Evolutionary conservation across 345 rosid species (phyloP), one percentile per base, ranked within the genome.

Genomic region (Populus nigra): DNA sequence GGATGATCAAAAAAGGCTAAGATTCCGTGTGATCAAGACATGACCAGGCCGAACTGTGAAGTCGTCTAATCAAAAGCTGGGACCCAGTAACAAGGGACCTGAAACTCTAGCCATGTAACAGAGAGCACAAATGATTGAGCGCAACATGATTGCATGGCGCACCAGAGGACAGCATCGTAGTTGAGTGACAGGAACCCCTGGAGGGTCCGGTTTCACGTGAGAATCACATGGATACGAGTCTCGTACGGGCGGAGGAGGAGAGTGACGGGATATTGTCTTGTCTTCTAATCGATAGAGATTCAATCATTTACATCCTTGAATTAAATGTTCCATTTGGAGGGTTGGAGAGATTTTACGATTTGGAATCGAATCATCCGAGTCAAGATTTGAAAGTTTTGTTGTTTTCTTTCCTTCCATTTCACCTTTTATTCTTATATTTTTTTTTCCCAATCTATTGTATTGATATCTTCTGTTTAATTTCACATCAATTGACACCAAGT

Each of bases 181-280:
- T 45, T 65, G 27, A 25, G 47, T 35, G 61, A n/a, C 3, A 5
- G 53, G 18, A 17, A 79, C 39, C 2, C 2, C 3, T 4, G 16
- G 57, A 25, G 79, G 83, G 76, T 29, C 72, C 84, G 18, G 31
- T 9, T 83, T 77, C 92, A 87, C 86, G 90, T 86, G 92, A 84
- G 73, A 25, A 20, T 84, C 92, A 89, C 90, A 80, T 87, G 91
- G 72, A 65, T 11, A 16, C n/a, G 11, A 61, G 45, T 55, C 69
- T 63, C 75, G 57, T 50, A 71, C 66, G 36, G 18, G 50, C 8
- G 8, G 2, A 36, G 36, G 41, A 17, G 27, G 72, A 7, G 57
- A 23, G 23, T 27, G 23, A 35, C 31, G 53, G 45, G 36, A 31
- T 33, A 33, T 33, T 33, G 35, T 33, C 35, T 36, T 59, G 61